Percentiles rank a stretch among this genome's conserved stretches.
Evolutionary conservation across 257 asterid genomes (phyloP).

Genomic region (Gentiana macrophylla): DNA sequence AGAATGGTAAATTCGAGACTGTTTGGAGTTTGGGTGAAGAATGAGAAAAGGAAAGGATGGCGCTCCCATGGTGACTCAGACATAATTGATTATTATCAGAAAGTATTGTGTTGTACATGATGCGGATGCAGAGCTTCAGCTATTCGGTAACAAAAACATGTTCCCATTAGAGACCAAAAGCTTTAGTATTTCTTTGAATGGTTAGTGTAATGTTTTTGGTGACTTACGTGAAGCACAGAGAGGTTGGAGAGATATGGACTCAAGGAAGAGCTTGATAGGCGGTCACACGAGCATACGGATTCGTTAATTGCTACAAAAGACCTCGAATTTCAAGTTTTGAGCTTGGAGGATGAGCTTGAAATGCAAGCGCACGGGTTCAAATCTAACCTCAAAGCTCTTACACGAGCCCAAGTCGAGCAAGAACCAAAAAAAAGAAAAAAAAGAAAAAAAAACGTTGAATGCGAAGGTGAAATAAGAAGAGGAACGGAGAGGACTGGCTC

Average conservation of each 20-base stretch:
- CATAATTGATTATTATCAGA: conserved; percentile 77
- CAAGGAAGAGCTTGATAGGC: conserved; percentile 21
- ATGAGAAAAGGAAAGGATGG: conserved; percentile 34
- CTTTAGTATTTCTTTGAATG: conserved; percentile 71
- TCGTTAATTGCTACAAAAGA: no score
- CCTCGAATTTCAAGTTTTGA: no score
- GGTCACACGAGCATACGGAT: no score
- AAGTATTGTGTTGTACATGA: conserved; percentile 74
- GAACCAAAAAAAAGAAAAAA: no score
- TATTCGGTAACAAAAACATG: conserved; percentile 48
- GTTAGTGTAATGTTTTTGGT: conserved; percentile 76
- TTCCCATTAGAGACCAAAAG: conserved; percentile 68
- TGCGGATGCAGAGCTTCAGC: conserved; percentile 76
- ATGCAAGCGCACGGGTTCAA: no score
- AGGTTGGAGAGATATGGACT: conserved; percentile 75
- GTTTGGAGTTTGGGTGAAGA: conserved; percentile 79
- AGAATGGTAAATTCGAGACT: conserved; percentile 81
- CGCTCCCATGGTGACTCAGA: conserved; percentile 46
- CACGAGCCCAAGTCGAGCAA: no score
- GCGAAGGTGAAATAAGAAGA: no score
- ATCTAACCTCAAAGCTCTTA: no score
- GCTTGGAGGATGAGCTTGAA: no score
- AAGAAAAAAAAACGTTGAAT: no score
- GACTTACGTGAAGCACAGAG: conserved; percentile 54
- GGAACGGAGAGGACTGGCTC: no score